phyloP scores from a whole-genome alignment of 176 grass and related monocot genomes.

The Triticum monococcum region DNA sequence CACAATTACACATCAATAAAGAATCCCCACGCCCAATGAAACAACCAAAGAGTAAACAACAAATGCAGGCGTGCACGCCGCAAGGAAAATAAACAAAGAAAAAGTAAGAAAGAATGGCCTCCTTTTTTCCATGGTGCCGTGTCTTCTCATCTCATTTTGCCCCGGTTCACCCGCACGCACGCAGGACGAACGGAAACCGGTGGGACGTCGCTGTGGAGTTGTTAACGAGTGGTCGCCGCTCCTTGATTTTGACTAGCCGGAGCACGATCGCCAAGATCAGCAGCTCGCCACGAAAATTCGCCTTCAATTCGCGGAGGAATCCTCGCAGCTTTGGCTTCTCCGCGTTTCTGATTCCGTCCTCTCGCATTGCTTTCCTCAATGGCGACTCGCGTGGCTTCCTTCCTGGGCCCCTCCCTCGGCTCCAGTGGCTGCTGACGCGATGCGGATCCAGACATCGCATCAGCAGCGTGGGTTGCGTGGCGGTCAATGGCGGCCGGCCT shows the following conservation, averaged over 20 bases:
- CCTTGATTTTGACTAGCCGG: slow-evolving; percentile 3
- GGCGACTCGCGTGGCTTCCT: slow-evolving; percentile 19
- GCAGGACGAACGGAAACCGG: slow-evolving; percentile 14
- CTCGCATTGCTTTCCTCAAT: neutral
- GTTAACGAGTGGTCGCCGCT: slow-evolving; percentile 19
- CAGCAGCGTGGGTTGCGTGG: neutral
- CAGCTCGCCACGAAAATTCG: no score
- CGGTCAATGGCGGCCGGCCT: neutral
- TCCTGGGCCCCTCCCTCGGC: neutral
- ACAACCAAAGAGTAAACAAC: slow-evolving; percentile 6
- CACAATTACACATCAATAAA: slow-evolving; percentile 38
- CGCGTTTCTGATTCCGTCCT: neutral
- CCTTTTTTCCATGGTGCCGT: slow-evolving; percentile 10
- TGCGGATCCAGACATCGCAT: slow-evolving; percentile 1
- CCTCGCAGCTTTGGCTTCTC: neutral
- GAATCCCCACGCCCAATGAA: slow-evolving; percentile 16
- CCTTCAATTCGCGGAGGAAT: neutral
- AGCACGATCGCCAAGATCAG: neutral
- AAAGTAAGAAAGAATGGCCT: slow-evolving; percentile 24
- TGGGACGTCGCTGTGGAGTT: slow-evolving; percentile 30
- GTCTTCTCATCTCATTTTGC: neutral
- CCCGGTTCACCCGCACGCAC: neutral
- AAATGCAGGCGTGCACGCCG: slow-evolving; percentile 8
- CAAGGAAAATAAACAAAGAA: neutral
- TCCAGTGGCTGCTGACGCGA: slow-evolving; percentile 20